phyloP scores from a whole-genome alignment of 2,329 filamentous ascomycete species.

The Aschersonia sp. region DNA sequence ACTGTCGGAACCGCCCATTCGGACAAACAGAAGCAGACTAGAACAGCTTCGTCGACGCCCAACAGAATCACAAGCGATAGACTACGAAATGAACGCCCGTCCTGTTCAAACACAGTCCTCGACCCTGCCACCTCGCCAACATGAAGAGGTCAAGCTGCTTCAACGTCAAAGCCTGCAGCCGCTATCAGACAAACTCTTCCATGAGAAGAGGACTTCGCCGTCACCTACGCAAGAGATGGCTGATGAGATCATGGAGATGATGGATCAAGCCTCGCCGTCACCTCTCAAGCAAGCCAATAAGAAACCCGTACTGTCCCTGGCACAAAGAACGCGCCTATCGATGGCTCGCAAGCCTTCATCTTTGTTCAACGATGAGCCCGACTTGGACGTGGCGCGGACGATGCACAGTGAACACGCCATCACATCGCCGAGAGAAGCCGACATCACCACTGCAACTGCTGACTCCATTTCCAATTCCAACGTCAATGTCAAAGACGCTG shows the following conservation, averaged over 20 bases:
- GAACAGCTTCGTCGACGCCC: constrained; percentile 9
- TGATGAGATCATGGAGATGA: constrained; percentile 40
- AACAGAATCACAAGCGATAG: constrained; percentile 13
- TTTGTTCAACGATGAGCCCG: constrained; percentile 16
- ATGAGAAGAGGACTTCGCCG: background rate
- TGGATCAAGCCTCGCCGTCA: constrained; percentile 41
- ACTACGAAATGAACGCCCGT: constrained; percentile 7
- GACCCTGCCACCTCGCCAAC: background rate
- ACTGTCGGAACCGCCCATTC: constrained; percentile 8
- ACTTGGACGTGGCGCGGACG: constrained; percentile 8
- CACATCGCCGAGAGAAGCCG: background rate
- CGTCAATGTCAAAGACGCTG: background rate
- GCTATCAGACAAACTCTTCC: background rate
- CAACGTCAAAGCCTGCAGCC: background rate
- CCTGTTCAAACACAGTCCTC: background rate
- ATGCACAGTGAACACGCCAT: background rate
- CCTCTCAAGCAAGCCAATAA: constrained; percentile 33
- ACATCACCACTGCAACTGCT: background rate
- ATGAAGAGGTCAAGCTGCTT: background rate
- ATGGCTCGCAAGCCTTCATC: constrained; percentile 49
- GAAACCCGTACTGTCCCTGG: constrained; percentile 46
- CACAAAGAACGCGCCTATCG: constrained; percentile 68
- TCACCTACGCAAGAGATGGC: constrained; percentile 37
- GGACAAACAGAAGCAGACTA: constrained; percentile 11
- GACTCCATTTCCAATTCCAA: background rate